phyloP scores from a whole-genome alignment of 352 stramenopile genomes.

The Globisporangium cederbergense region DNA sequence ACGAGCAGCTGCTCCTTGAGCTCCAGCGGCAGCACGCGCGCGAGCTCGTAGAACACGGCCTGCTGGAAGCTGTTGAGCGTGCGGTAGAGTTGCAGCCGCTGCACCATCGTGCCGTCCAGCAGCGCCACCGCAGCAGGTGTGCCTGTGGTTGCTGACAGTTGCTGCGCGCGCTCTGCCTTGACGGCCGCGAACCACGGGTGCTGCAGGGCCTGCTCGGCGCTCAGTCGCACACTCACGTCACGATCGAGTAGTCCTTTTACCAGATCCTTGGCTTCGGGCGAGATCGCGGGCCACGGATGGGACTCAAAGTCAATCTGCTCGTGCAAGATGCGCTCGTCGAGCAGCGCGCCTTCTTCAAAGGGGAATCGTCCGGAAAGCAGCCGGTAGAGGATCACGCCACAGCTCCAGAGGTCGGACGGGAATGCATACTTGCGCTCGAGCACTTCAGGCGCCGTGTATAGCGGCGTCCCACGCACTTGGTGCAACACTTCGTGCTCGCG shows the following conservation, averaged over 20 bases:
- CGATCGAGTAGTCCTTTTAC: constrained; percentile 43
- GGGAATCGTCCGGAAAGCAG: constrained; percentile 61
- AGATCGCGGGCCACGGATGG: constrained; percentile 48
- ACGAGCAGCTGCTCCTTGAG: constrained; percentile 60
- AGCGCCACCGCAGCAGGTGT: constrained; percentile 12
- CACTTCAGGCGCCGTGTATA: constrained; percentile 77
- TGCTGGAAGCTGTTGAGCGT: constrained; percentile 70
- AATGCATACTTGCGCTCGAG: constrained; percentile 59
- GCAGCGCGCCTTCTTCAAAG: constrained; percentile 50
- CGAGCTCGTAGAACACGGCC: constrained; percentile 58
- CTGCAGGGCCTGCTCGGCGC: constrained; percentile 55
- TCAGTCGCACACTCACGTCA: constrained; percentile 40
- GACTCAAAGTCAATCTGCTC: constrained; percentile 54
- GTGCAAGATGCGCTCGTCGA: constrained; percentile 63
- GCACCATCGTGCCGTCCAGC: constrained; percentile 64
- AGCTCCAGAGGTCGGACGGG: constrained; percentile 78
- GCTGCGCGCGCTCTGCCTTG: constrained; percentile 16
- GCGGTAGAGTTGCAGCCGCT: constrained; percentile 72
- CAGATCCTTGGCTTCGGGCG: constrained; percentile 54
- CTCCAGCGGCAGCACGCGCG: constrained; percentile 42
- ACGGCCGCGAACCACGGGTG: constrained; percentile 58
- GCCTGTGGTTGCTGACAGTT: background rate
- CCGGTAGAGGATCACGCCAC: constrained; percentile 72
- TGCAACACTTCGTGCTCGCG: constrained; percentile 32
- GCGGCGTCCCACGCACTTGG: constrained; percentile 56